Conservation (phyloP, 179 eudicot genomes). For the Heliamphora pulchella region DNA sequence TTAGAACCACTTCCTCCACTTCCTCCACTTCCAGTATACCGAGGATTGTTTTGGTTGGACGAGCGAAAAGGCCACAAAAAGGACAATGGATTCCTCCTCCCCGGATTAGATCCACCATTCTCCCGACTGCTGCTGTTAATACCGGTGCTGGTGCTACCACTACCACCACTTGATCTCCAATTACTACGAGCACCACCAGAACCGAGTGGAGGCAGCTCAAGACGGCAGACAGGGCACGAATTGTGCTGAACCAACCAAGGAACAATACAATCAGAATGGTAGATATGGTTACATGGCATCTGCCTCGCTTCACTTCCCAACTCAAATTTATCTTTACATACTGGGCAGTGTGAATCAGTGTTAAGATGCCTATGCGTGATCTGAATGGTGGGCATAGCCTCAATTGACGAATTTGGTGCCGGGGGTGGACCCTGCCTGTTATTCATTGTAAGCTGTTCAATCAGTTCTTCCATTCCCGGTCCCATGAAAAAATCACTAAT, state of each 20-base stretch:
- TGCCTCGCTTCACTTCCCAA: constrained; percentile 51
- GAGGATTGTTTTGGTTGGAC: constrained; percentile 28
- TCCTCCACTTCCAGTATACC: constrained; percentile 13
- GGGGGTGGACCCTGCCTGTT: constrained; percentile 87
- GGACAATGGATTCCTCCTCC: constrained; percentile 65
- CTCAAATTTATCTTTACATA: constrained; percentile 68
- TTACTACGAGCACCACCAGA: constrained; percentile 25
- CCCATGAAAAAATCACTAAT: constrained; percentile 59
- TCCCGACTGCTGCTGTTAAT: constrained; percentile 28
- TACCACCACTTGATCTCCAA: constrained; percentile 23
- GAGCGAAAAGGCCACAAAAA: constrained; percentile 75
- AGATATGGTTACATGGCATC: constrained; percentile 75
- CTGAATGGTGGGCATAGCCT: constrained; percentile 71
- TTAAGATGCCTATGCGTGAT: constrained; percentile 58
- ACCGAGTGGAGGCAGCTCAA: constrained; percentile 52
- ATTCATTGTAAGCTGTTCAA: constrained; percentile 60
- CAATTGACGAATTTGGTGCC: constrained; percentile 71
- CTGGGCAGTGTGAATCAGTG: constrained; percentile 78
- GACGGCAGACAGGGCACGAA: constrained; percentile 83
- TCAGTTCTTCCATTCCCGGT: constrained; percentile 71
- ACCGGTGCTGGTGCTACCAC: constrained; percentile 22
- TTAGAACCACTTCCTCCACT: constrained; percentile 6
- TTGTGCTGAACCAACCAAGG: constrained; percentile 85
- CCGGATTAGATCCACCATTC: constrained; percentile 30
- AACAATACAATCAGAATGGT: constrained; percentile 73